A percentile compares a stretch with the other conserved stretches of the same genome.
phyloP scores from a whole-genome alignment of 371 early-diverging fungal species.

The Rhizopus sp. region DNA sequence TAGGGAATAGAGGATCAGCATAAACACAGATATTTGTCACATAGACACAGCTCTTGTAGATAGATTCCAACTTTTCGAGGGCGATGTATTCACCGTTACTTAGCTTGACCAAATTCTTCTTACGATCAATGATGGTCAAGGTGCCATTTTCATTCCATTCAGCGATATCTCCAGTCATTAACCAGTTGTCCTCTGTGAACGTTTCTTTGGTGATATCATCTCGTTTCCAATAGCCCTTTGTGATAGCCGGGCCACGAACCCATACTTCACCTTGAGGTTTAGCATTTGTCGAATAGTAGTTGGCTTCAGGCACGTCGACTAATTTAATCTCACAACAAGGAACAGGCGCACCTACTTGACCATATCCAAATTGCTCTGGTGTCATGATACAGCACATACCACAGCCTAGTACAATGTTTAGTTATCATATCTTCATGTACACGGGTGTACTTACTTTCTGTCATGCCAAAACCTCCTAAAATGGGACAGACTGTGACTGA shows the following conservation, averaged over 20 bases:
- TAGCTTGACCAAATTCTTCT: conserved; percentile 80
- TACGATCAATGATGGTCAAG: conserved; percentile 79
- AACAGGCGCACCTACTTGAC: conserved; percentile 83
- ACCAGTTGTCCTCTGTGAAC: conserved; percentile 82
- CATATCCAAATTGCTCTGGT: conserved; percentile 64
- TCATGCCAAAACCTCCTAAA: conserved; percentile 90
- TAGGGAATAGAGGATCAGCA: conserved; percentile 72
- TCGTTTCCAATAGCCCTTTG: conserved; percentile 73
- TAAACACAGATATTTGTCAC: conserved; percentile 87
- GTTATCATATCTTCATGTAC: not conserved
- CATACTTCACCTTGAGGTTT: conserved; percentile 89
- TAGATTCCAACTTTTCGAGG: conserved; percentile 95
- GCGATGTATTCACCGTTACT: conserved; percentile 97
- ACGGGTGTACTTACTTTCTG: conserved; percentile 42
- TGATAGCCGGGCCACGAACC: conserved; percentile 79
- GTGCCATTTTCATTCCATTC: conserved; percentile 72
- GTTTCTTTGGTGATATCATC: conserved; percentile 74
- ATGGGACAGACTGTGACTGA: conserved; percentile 82
- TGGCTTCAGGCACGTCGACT: conserved; percentile 85
- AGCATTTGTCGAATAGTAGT: conserved; percentile 71
- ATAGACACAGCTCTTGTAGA: conserved; percentile 79
- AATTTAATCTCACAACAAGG: conserved; percentile 89
- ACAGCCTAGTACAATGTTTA: conserved; percentile 24
- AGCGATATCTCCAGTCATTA: conserved; percentile 94
- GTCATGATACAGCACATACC: conserved; percentile 70